Evolutionary conservation across 371 early-diverging fungal species (phyloP).

Genomic region (Actinomortierella ambigua): DNA sequence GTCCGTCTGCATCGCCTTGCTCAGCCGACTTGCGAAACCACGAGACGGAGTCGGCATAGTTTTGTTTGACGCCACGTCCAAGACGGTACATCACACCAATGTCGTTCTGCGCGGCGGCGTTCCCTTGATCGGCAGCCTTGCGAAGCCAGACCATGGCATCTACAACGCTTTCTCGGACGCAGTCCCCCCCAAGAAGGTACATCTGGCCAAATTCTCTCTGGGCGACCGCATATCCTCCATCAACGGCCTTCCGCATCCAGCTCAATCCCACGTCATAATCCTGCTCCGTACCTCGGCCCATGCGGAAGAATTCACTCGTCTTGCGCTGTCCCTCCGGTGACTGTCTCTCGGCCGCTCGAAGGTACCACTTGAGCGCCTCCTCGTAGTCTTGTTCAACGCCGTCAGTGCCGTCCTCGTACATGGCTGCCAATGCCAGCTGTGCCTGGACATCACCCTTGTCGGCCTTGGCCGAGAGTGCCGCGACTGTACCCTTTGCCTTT

Average conservation of each 20-base stretch:
- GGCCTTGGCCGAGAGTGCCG: slow-evolving; percentile 76
- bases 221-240: slow-evolving; percentile 70
- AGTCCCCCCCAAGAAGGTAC: slow-evolving; percentile 85
- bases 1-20: slow-evolving; percentile 69
- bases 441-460: slow-evolving; percentile 73
- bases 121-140: slow-evolving; percentile 74
- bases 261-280: slow-evolving; percentile 65
- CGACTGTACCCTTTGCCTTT: slow-evolving; percentile 83
- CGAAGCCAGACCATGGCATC: slow-evolving; percentile 82
- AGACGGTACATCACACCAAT: slow-evolving; percentile 81
- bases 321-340: slow-evolving; percentile 84
- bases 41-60: slow-evolving; percentile 67
- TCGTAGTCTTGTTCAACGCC: slow-evolving; percentile 72
- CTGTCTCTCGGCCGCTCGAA: slow-evolving; percentile 68
- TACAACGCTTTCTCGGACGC: slow-evolving; percentile 63
- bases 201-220: slow-evolving; percentile 86
- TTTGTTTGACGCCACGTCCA: slow-evolving; percentile 76
- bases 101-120: slow-evolving; percentile 69
- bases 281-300: slow-evolving; percentile 69
- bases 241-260: slow-evolving; percentile 75
- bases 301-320: no score
- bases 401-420: slow-evolving; percentile 77
- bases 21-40: slow-evolving; percentile 72
- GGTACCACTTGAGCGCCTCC: slow-evolving; percentile 75
- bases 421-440: slow-evolving; percentile 74